These are phyloP conservation scores for Colletotrichum cereale DNA, from an alignment of 2,329 filamentous ascomycete species.

Conservation along the genomic window DNA sequence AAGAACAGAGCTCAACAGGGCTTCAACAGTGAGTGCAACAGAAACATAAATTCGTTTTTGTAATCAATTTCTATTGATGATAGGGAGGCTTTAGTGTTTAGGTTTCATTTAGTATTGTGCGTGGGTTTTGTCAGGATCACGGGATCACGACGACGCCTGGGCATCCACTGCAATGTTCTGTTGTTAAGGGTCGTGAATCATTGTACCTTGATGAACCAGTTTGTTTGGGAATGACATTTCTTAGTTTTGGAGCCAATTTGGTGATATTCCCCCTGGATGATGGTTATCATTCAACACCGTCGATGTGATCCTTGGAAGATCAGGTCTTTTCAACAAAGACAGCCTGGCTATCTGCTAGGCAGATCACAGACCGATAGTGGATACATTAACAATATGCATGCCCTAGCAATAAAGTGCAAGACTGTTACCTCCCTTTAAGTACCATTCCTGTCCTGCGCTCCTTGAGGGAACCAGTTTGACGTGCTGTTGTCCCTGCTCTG, in stretches of 20 bases:
- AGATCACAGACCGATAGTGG: not conserved
- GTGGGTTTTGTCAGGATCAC: not conserved
- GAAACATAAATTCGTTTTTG: not conserved
- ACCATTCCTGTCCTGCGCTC: not conserved
- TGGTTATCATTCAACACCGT: not conserved
- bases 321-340: not conserved
- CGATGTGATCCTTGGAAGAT: no score
- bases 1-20: not conserved
- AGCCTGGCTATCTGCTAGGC: not conserved
- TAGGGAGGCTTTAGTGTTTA: not conserved
- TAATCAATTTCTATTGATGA: not conserved
- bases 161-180: not conserved
- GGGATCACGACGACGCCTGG: not conserved
- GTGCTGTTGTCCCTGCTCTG: not conserved
- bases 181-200: not conserved
- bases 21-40: not conserved
- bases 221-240: not conserved
- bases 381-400: not conserved
- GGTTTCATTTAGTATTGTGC: not conserved
- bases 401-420: not conserved
- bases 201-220: not conserved
- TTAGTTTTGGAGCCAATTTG: not conserved
- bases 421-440: not conserved
- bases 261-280: not conserved
- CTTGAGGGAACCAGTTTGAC: not conserved